phyloP scores from a whole-genome alignment of 768 basidiomycete genomes.

The Suillus occidentalis region DNA sequence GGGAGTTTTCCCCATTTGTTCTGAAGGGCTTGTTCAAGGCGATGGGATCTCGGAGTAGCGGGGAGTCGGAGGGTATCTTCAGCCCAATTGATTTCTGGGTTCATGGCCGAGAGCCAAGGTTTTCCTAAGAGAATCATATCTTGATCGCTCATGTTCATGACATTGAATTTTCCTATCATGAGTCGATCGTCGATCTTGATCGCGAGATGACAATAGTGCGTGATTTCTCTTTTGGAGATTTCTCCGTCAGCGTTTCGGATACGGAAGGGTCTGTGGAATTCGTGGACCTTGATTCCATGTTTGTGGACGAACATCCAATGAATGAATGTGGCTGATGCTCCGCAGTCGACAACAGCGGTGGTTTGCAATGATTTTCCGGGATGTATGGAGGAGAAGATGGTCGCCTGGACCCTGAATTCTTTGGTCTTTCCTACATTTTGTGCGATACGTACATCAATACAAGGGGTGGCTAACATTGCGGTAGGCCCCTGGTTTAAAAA shows the following conservation, averaged over 20 bases:
- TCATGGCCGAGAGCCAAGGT: no score
- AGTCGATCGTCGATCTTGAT: background rate
- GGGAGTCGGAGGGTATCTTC: no score
- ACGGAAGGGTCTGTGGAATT: rapidly evolving
- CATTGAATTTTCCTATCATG: background rate
- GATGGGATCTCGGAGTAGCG: rapidly evolving
- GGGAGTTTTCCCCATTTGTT: no score
- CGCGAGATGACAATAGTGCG: background rate
- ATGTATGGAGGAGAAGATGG: background rate
- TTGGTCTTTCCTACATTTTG: background rate
- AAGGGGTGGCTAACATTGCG: no score
- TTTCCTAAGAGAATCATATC: background rate
- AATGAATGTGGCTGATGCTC: no score
- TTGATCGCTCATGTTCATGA: background rate
- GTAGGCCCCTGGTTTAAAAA: no score
- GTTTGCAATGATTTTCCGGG: background rate
- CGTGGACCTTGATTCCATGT: background rate
- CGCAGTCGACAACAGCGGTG: background rate
- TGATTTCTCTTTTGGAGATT: background rate
- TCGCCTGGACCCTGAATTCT: background rate
- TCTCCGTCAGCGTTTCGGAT: background rate
- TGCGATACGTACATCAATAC: no score
- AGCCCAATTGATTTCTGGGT: no score
- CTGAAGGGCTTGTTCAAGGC: no score
- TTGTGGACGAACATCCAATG: no score